Base-by-base conservation (phyloP, 768 basidiomycete genomes). In the Boletus fagicola region DNA sequence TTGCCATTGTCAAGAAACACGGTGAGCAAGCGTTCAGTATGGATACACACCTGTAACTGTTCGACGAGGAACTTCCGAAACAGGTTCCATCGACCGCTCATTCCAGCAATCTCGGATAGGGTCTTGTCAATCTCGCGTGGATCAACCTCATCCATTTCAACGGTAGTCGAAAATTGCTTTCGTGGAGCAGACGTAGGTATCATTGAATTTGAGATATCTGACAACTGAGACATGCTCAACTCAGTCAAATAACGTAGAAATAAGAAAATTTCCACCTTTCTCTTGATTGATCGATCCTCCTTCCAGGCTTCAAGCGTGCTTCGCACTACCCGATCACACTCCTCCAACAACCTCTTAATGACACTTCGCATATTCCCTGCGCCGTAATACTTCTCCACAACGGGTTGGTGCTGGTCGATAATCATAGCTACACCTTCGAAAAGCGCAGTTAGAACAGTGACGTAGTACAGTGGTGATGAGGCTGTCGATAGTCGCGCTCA, bases 351-450 rank as follows among this genome's bases (percentile, higher is more conserved):
- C 43, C 86, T 80, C 24, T 80, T 75, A 2, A 94, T 82, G 13
- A 96, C 93, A 36, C 74, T 81, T 42, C 79, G 75, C 96, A 98
- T 98, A 70, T 89, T 88, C 1, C 93, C 90, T 10, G 72, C 64
- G 0, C 97, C 97, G 65, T 99, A 99, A 74, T 99, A 98, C 74
- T 97, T 98, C 68, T 98, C 96, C 1, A 99, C 95, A 5, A 99
- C 85, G 2, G 94, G 92, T 63, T 97, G 96, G 68, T 99, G 97
- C 67, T 99, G 97, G 65, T 96, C 94, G 22, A 99, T 87, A 61
- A 99, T 94, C 78, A 92, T 84, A 0, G 95, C 97, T 50, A 99
- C 88, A 54, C 88, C 90, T 74, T 99, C 97, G 63, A 98, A 94
- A 1, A 99, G 81, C 7, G 92, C 87, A 2, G 96, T 98, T 53